Conservation (phyloP, 2,329 filamentous ascomycete genomes). For the Penicillium sp. region DNA sequence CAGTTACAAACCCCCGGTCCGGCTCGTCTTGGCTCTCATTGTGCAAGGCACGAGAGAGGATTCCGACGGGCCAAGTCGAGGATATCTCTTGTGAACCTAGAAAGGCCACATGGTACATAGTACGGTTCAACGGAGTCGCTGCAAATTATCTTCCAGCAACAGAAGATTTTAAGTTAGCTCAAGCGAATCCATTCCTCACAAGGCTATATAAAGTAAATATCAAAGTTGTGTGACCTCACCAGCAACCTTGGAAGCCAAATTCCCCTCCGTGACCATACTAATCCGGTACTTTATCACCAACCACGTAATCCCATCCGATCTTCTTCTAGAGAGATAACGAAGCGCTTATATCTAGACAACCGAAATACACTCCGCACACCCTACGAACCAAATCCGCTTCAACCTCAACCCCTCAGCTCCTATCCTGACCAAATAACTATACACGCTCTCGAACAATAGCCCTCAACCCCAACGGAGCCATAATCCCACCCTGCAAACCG, state of each 20-base stretch:
- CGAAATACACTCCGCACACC: not conserved
- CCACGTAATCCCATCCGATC: not conserved
- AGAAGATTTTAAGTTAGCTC: not conserved
- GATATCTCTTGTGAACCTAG: too few species aligned
- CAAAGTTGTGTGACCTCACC: not conserved
- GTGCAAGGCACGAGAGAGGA: too few species aligned
- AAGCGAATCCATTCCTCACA: not conserved
- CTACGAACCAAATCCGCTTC: not conserved
- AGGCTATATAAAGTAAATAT: not conserved
- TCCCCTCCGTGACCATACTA: not conserved
- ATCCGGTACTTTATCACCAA: not conserved
- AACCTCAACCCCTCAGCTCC: not conserved
- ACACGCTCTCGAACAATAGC: constrained; percentile 13
- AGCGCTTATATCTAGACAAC: not conserved
- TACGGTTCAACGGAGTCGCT: too few species aligned
- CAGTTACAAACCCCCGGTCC: not conserved
- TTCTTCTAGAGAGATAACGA: not conserved
- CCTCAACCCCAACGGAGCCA: constrained; percentile 21
- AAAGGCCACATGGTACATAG: too few species aligned
- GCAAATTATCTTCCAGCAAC: constrained; percentile 20
- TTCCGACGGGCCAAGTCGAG: too few species aligned
- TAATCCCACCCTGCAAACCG: constrained; percentile 20
- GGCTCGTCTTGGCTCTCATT: too few species aligned
- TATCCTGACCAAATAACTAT: not conserved
- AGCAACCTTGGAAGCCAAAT: not conserved